A percentile compares a stretch with the other conserved stretches of the same genome.
Conservation (phyloP, 1,284 basidiomycete species). For the Boletellus deceptivus region DNA sequence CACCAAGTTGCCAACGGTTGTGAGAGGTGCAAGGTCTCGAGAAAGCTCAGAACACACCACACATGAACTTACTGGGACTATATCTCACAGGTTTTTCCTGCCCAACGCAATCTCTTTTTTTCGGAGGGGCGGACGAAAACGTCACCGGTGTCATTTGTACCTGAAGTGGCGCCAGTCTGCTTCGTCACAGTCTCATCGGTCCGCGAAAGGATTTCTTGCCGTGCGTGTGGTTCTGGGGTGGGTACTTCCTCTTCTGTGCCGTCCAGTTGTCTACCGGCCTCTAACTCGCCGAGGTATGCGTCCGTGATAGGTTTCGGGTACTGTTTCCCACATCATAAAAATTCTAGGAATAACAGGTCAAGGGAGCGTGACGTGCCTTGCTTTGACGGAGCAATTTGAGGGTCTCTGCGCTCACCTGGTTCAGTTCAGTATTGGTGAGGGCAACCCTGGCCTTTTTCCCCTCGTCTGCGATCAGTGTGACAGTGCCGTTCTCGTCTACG, state of each 20-base stretch:
- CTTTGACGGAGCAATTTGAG: conserved; percentile 62
- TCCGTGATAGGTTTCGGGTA: conserved; percentile 68
- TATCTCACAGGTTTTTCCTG: conserved; percentile 77
- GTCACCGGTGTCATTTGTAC: conserved; percentile 58
- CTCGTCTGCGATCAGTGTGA: conserved; percentile 52
- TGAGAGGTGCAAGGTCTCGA: conserved; percentile 87
- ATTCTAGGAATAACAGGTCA: background rate
- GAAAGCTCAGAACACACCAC: conserved; percentile 4
- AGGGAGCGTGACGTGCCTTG: conserved; percentile 47
- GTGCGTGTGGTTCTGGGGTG: conserved; percentile 21
- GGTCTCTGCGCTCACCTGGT: conserved; percentile 60
- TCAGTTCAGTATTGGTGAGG: conserved; percentile 66
- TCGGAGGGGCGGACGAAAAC: conserved; percentile 73
- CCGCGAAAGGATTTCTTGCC: conserved; percentile 18
- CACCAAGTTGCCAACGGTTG: conserved; percentile 29
- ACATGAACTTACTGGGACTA: background rate
- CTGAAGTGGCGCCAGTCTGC: conserved; percentile 32
- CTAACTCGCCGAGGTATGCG: conserved; percentile 65
- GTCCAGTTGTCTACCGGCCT: conserved; percentile 39
- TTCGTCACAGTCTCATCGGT: conserved; percentile 32
- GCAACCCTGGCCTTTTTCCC: conserved; percentile 54
- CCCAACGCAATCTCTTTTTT: conserved; percentile 87
- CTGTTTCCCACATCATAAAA: conserved; percentile 35
- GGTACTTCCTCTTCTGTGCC: conserved; percentile 30
- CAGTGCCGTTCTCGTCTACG: conserved; percentile 39